Evolutionary conservation across 2,329 filamentous ascomycete genomes (phyloP).

Genomic region (Arthroderma sp.): DNA sequence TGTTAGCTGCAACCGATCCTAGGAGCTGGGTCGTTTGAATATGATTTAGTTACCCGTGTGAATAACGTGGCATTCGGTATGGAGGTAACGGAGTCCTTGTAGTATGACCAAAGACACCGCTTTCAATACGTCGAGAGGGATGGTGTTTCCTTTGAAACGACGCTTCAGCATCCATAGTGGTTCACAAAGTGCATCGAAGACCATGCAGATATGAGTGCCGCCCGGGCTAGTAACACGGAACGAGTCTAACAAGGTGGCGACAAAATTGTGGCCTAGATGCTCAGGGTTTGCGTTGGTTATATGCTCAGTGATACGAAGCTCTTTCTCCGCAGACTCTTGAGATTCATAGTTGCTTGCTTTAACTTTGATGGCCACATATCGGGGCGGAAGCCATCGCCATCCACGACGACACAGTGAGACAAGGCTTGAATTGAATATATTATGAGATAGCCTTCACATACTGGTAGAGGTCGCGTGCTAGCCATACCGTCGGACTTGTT

Average conservation of each 20-base stretch:
- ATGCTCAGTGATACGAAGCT: constrained; percentile 21
- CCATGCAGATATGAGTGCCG: constrained; percentile 24
- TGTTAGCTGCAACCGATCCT: constrained; percentile 3
- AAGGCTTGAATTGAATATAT: no score
- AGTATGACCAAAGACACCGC: constrained; percentile 24
- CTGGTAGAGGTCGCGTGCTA: constrained; percentile 21
- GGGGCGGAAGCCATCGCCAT: constrained; percentile 14
- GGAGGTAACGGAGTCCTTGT: constrained; percentile 30
- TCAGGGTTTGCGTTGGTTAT: constrained; percentile 17
- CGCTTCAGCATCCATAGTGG: constrained; percentile 20
- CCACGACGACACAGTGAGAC: constrained; percentile 11
- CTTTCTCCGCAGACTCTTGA: constrained; percentile 13
- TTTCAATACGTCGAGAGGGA: constrained; percentile 21
- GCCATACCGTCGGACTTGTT: constrained; percentile 29
- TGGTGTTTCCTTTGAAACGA: constrained; percentile 14
- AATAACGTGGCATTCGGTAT: constrained; percentile 29
- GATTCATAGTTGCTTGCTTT: constrained; percentile 17
- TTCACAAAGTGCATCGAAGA: constrained; percentile 25
- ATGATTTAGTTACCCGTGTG: constrained; percentile 24
- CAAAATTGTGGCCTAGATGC: constrained; percentile 20
- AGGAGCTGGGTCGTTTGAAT: not conserved
- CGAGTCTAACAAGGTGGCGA: constrained; percentile 22
- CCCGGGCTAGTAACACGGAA: constrained; percentile 18
- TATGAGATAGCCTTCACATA: not conserved
- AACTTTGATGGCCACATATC: constrained; percentile 25